Evolutionary conservation across 1,139 yeast species (phyloP).

Genomic region (Candida gigantensis): DNA sequence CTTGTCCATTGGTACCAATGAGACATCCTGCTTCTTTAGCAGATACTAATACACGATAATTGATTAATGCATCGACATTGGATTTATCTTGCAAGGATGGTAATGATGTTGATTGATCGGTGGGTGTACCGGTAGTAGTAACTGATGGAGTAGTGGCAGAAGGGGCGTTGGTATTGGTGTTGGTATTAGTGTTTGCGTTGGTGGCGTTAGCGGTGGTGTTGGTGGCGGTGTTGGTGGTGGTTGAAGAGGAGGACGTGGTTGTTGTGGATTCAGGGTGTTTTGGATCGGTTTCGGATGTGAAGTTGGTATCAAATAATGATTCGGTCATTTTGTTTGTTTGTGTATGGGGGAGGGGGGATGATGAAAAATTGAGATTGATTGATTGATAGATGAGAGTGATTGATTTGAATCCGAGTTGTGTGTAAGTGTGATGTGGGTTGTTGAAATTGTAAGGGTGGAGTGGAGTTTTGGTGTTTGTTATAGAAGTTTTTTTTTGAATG

Average conservation of each 20-base stretch:
- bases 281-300: slow-evolving; percentile 25
- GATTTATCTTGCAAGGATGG: slow-evolving; percentile 33
- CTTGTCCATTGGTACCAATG: slow-evolving; percentile 84
- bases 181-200: background rate
- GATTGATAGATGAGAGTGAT: background rate
- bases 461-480: too few relatives aligned
- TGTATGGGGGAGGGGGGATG: background rate
- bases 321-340: slow-evolving; percentile 32
- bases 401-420: background rate
- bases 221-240: background rate
- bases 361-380: background rate
- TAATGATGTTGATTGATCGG: slow-evolving; percentile 22
- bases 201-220: slow-evolving; percentile 1
- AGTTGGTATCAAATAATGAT: slow-evolving; percentile 43
- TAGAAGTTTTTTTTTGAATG: too few relatives aligned
- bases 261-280: slow-evolving; percentile 13
- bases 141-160: slow-evolving; percentile 1
- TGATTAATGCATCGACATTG: slow-evolving; percentile 44
- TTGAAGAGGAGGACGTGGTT: slow-evolving; percentile 5
- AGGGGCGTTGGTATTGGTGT: slow-evolving; percentile 3
- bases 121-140: slow-evolving; percentile 1
- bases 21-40: slow-evolving; percentile 90
- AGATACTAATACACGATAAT: slow-evolving; percentile 71
- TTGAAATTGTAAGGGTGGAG: background rate
- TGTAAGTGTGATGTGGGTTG: background rate